Conservation (phyloP, 108 stramenopile species). For the Cylindrotheca fusiformis region DNA sequence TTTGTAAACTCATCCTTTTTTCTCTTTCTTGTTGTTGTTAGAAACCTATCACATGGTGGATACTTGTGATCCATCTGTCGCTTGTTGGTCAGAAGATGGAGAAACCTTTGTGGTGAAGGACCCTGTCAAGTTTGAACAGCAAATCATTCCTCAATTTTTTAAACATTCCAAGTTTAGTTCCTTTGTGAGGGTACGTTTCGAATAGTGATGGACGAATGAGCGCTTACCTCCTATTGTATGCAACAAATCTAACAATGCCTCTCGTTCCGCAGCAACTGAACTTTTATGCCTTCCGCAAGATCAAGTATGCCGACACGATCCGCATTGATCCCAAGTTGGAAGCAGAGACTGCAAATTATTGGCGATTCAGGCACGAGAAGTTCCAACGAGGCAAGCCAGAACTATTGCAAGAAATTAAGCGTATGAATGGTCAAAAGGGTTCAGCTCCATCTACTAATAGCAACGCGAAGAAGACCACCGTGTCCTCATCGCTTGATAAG, state of each 20-base stretch:
- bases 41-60: slow-evolving; percentile 89
- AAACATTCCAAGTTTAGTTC: slow-evolving; percentile 91
- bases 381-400: slow-evolving; percentile 72
- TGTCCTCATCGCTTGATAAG: slow-evolving; percentile 9
- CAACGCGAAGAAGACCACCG: slow-evolving; percentile 5
- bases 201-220: not conserved
- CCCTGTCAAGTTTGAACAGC: slow-evolving; percentile 60
- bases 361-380: slow-evolving; percentile 81
- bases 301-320: slow-evolving; percentile 66
- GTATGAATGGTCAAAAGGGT: slow-evolving; percentile 33
- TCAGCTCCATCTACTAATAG: slow-evolving; percentile 16
- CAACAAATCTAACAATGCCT: too few species aligned
- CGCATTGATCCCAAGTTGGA: slow-evolving; percentile 71
- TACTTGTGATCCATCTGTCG: slow-evolving; percentile 60
- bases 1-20: slow-evolving; percentile 3
- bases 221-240: too few species aligned
- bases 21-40: slow-evolving; percentile 18
- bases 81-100: slow-evolving; percentile 80
- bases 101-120: slow-evolving; percentile 81
- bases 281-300: slow-evolving; percentile 89
- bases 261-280: slow-evolving; percentile 75
- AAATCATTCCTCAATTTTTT: slow-evolving; percentile 92
- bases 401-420: slow-evolving; percentile 73
- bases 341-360: slow-evolving; percentile 66
- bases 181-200: slow-evolving; percentile 54